Percentiles rank a stretch among this genome's conserved stretches.
These are phyloP conservation scores for Calonectria fujianensis DNA, from an alignment of 2,329 filamentous ascomycete species.

Conservation along the genomic window DNA sequence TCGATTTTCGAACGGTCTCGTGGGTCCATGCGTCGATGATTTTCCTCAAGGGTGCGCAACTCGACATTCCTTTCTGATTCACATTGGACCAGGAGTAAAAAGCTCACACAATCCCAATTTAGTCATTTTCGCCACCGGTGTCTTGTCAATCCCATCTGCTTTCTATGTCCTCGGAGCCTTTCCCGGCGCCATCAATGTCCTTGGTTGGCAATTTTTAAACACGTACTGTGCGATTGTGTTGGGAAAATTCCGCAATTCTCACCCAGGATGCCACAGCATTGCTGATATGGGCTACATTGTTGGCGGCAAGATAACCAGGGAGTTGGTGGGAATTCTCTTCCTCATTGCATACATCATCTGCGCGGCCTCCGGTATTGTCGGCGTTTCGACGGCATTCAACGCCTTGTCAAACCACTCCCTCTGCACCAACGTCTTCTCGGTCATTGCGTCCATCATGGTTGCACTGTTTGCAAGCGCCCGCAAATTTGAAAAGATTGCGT, in stretches of 20 bases:
- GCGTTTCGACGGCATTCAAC: constrained; percentile 38
- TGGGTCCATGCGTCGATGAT: constrained; percentile 7
- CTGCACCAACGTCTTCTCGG: constrained; percentile 51
- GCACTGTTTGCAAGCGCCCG: constrained; percentile 55
- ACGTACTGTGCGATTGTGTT: constrained; percentile 56
- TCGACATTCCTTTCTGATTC: too few species aligned
- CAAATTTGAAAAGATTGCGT: constrained; percentile 55
- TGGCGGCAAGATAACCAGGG: constrained; percentile 49
- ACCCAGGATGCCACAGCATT: constrained; percentile 53
- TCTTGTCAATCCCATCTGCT: constrained; percentile 53
- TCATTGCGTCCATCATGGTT: constrained; percentile 51
- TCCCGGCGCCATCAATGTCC: constrained; percentile 47
- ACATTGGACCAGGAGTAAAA: not conserved
- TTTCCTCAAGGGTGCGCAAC: not conserved
- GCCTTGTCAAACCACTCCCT: constrained; percentile 45
- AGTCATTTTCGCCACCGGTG: constrained; percentile 52
- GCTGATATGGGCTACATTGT: constrained; percentile 52
- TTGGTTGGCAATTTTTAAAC: constrained; percentile 49
- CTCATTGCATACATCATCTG: constrained; percentile 53
- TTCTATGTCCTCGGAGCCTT: constrained; percentile 51
- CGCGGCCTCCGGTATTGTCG: constrained; percentile 44
- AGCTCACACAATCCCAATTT: not conserved
- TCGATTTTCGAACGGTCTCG: not conserved
- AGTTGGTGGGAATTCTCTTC: constrained; percentile 49
- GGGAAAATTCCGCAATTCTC: constrained; percentile 53